phyloP scores from a whole-genome alignment of 2,329 filamentous ascomycete genomes.

The Cladosporium sp. region DNA sequence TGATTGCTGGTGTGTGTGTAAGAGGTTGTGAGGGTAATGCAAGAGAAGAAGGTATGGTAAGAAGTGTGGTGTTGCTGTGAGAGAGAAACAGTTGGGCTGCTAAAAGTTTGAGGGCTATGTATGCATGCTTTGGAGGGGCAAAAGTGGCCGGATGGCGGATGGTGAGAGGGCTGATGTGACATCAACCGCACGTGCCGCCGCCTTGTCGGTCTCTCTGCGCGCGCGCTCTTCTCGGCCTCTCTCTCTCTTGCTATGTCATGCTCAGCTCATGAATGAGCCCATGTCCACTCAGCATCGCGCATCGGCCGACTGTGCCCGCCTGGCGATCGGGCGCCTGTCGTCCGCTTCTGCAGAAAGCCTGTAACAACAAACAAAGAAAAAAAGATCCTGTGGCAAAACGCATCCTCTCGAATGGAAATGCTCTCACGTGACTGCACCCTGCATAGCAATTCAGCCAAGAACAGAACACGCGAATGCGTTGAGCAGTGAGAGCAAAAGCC shows the following conservation, averaged over 20 bases:
- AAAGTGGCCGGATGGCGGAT: slow-evolving; percentile 13
- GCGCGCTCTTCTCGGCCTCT: slow-evolving; percentile 8
- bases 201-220: slow-evolving; percentile 3
- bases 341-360: not conserved
- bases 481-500: slow-evolving; percentile 12
- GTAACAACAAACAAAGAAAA: not conserved
- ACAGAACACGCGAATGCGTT: slow-evolving; percentile 3
- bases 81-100: slow-evolving; percentile 17
- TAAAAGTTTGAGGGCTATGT: slow-evolving; percentile 15
- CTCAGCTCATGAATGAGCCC: slow-evolving; percentile 9
- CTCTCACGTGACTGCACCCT: not conserved
- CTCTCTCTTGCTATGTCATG: slow-evolving; percentile 13
- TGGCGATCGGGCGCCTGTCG: not conserved
- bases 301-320: not conserved
- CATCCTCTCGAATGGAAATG: not conserved
- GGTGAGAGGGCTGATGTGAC: slow-evolving; percentile 8
- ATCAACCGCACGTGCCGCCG: slow-evolving; percentile 9
- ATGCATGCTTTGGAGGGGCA: slow-evolving; percentile 15
- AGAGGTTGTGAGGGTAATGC: slow-evolving; percentile 6
- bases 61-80: slow-evolving; percentile 1
- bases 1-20: slow-evolving; percentile 44
- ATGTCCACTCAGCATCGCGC: slow-evolving; percentile 3
- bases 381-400: not conserved
- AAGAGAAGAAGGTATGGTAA: slow-evolving; percentile 1
- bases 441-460: slow-evolving; percentile 10